Evolutionary conservation across 345 rosid species (phyloP), one percentile per base, ranked within the genome.

Genomic region (Sisymbrium irio): DNA sequence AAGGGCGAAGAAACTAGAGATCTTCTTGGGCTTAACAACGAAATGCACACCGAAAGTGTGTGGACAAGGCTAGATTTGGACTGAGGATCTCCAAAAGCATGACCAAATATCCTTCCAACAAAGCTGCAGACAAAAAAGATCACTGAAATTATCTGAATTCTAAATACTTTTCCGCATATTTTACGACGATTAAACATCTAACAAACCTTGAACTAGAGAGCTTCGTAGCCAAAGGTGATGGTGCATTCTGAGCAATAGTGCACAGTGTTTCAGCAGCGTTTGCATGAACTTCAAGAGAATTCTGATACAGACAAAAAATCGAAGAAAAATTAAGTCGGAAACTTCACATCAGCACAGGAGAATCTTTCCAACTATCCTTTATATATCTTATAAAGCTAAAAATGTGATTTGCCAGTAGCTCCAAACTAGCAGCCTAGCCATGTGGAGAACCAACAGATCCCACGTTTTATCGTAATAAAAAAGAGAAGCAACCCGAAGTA

Each of bases 21-120:
- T 84, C 97, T 86, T 79, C 85, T 87, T 58, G 99, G 99, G 86
- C 93, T 96, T 85, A 92, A 69, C 85, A 95, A 71, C n/a, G 98
- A 92, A 69, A 95, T 95, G 80, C 99, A 95, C 62, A 95, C 99
- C 22, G 99, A 92, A 67, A 95, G 96, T 5, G 97, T 88, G 81
- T 95, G 85, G 59, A 92, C 97, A 80, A 90, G 99, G 65, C 92
- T 86, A 68, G 97, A 95, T 78, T 90, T 88, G 46, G 99, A 95
- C 76, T 80, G 81, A 55, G 98, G 83, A 81, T 90, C 98, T 82
- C 85, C 98, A 74, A 95, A 68, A 45, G 98, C 98, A 83, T 92
- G 99, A 69, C 86, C 80, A 78, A 95, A 95, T 72, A 95, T 93
- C 81, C 96, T 85, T 69, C 85, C 92, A 77, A 95, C 94, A 74